These are phyloP conservation scores for Warburgia ugandensis DNA, from an alignment of 164 flowering plant genomes.

Conservation along the genomic window DNA sequence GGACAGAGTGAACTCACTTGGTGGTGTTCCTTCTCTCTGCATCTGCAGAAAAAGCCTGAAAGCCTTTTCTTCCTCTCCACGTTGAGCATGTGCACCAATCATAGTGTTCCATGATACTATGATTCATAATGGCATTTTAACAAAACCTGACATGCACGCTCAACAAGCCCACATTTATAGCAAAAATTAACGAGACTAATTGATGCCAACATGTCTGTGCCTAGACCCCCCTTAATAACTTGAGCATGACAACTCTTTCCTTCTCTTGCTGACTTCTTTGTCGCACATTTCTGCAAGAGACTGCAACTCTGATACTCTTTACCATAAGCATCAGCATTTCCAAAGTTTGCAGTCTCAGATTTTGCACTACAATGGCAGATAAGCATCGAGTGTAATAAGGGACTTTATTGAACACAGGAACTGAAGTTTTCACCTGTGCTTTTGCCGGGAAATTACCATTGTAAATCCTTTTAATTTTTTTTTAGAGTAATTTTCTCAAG, in stretches of 20 bases:
- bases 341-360: constrained; percentile 1
- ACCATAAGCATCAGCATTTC: background rate
- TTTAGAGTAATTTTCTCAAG: too few species aligned
- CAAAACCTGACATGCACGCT: constrained; percentile 57
- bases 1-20: constrained; percentile 66
- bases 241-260: constrained; percentile 59
- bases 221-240: constrained; percentile 31
- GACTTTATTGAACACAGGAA: constrained; percentile 4
- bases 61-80: constrained; percentile 42
- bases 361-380: constrained; percentile 1
- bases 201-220: constrained; percentile 34
- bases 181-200: constrained; percentile 72
- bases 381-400: constrained; percentile 6
- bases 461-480: too few species aligned
- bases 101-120: constrained; percentile 83
- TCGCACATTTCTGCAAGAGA: constrained; percentile 49
- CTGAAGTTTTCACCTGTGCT: constrained; percentile 5
- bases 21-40: constrained; percentile 38
- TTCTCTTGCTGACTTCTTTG: constrained; percentile 22
- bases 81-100: constrained; percentile 45
- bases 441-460: background rate
- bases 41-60: constrained; percentile 43
- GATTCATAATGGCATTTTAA: constrained; percentile 50
- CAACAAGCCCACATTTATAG: constrained; percentile 52
- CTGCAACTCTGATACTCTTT: constrained; percentile 20